phyloP scores from a whole-genome alignment of 345 rosid genomes.

The Populus deltoides region DNA sequence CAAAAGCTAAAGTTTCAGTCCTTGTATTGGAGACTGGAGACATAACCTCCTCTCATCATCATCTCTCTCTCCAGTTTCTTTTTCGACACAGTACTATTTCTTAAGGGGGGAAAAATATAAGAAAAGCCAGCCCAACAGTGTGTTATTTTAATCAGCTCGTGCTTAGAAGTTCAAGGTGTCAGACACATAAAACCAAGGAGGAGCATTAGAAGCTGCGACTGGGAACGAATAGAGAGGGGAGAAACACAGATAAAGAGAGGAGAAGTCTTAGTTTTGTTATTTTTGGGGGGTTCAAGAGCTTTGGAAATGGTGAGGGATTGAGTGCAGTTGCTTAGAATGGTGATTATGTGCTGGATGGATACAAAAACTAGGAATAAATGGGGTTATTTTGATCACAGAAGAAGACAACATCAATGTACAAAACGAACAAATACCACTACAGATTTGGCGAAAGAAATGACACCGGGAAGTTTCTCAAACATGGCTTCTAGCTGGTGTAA shows the following conservation, averaged over 20 bases:
- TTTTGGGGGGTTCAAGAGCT: constrained; percentile 25
- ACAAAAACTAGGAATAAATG: constrained; percentile 50
- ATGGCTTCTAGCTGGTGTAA: constrained; percentile 35
- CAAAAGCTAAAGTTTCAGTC: constrained; percentile 58
- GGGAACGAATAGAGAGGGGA: constrained; percentile 22
- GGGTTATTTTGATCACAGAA: constrained; percentile 48
- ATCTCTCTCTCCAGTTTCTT: not conserved
- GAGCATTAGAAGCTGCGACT: constrained; percentile 31
- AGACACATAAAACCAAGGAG: constrained; percentile 33
- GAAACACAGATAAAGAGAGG: not conserved
- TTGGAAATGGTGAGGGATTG: constrained; percentile 46
- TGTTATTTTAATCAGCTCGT: constrained; percentile 19
- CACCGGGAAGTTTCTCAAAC: constrained; percentile 30
- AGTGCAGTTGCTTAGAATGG: constrained; percentile 39
- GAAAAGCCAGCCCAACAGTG: constrained; percentile 41
- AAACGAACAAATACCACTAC: not conserved
- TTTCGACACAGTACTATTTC: not conserved
- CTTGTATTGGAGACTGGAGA: constrained; percentile 57
- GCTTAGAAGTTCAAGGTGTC: constrained; percentile 34
- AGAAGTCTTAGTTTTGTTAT: not conserved
- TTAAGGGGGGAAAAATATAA: constrained; percentile 20
- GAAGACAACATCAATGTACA: constrained; percentile 47
- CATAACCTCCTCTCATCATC: constrained; percentile 19
- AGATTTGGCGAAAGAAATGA: constrained; percentile 17
- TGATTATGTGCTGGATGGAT: constrained; percentile 35